phyloP scores from a whole-genome alignment of 352 stramenopile genomes.

The Phytopythium chamaehyphon region DNA sequence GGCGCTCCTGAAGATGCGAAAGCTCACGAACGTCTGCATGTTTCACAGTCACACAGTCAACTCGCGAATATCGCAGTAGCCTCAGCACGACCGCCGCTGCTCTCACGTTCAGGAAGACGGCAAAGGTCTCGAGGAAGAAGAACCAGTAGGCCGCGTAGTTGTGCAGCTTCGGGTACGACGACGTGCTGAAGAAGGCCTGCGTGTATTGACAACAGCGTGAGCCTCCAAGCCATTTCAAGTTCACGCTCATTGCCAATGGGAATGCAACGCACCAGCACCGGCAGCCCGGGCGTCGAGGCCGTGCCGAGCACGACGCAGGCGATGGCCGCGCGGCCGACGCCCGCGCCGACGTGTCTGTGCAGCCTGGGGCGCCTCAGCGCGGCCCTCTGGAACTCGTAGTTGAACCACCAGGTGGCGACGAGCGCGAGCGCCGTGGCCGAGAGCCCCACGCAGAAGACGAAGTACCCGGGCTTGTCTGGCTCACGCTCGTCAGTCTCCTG shows the following conservation, averaged over 20 bases:
- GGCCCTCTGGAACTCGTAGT: conserved; percentile 48
- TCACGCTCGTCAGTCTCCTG: no score
- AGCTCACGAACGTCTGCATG: conserved; percentile 31
- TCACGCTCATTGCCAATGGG: background rate
- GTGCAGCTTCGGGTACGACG: conserved; percentile 49
- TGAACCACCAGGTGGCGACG: conserved; percentile 44
- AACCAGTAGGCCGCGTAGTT: conserved; percentile 64
- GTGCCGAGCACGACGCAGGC: conserved; percentile 22
- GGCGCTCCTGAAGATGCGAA: conserved; percentile 16
- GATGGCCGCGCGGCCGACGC: conserved; percentile 16
- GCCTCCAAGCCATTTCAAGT: background rate
- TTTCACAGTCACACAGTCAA: background rate
- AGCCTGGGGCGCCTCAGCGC: conserved; percentile 27
- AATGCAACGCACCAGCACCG: conserved; percentile 35
- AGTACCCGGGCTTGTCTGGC: conserved; percentile 47
- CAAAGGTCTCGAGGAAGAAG: conserved; percentile 57
- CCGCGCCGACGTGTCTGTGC: conserved; percentile 22
- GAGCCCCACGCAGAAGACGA: conserved; percentile 46
- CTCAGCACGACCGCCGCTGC: background rate
- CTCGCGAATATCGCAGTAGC: background rate
- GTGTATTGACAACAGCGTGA: background rate
- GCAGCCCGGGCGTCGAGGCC: conserved; percentile 46
- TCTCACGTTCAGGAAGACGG: conserved; percentile 55
- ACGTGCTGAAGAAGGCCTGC: conserved; percentile 59
- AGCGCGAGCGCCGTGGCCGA: conserved; percentile 28